These are phyloP conservation scores for Xylaria sp. DNA, from an alignment of 2,329 filamentous ascomycete species.

Conservation along the genomic window DNA sequence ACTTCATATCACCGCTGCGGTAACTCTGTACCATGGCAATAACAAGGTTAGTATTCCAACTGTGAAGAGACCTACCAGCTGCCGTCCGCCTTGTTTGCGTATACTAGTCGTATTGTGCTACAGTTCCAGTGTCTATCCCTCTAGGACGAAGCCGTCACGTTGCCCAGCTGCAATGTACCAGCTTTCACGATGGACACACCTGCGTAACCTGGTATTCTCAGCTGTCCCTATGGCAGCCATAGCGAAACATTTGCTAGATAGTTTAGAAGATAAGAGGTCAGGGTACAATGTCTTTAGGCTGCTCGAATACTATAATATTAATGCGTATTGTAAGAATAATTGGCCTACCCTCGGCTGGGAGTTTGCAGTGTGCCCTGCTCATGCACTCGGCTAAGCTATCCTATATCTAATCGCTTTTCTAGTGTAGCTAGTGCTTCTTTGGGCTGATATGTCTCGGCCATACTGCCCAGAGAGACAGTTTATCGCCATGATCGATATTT, in stretches of 20 bases:
- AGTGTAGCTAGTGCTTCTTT: constrained; percentile 20
- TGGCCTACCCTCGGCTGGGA: neutral
- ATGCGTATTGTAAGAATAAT: neutral
- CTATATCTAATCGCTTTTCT: neutral
- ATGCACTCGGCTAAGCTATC: constrained; percentile 4
- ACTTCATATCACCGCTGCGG: constrained; percentile 20
- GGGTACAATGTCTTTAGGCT: neutral
- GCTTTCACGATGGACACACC: neutral
- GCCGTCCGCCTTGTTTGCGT: constrained; percentile 12
- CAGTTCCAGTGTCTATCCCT: constrained; percentile 1
- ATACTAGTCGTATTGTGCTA: constrained; percentile 23
- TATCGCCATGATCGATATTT: constrained; percentile 20
- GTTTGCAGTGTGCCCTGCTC: neutral
- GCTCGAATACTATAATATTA: neutral
- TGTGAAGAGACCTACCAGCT: neutral
- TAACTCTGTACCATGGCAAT: constrained; percentile 1
- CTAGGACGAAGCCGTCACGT: neutral
- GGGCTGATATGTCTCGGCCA: constrained; percentile 43
- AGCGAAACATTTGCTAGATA: constrained; percentile 1
- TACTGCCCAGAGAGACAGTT: constrained; percentile 33
- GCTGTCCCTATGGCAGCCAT: neutral
- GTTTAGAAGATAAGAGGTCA: neutral
- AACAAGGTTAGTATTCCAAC: constrained; percentile 2
- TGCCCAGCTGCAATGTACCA: constrained; percentile 1
- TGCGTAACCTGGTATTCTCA: neutral